Evolutionary conservation across 2,329 filamentous ascomycete species (phyloP).

Genomic region (Plenodomus lindquistii): DNA sequence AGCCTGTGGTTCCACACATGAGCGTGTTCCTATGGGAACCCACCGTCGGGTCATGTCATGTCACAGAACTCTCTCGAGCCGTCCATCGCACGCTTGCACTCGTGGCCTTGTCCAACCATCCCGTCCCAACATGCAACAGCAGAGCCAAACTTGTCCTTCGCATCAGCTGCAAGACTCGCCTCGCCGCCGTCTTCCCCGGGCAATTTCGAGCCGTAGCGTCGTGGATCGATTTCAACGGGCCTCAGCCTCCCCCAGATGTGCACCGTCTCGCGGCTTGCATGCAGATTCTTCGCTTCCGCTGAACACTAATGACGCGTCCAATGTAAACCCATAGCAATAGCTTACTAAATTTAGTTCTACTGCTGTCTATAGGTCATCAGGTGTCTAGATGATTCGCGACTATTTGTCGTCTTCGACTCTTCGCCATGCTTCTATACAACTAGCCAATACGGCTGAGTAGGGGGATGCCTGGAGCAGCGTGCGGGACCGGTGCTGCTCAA

Average conservation of each 20-base stretch:
- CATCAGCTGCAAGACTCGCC: not conserved
- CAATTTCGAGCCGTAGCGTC: not conserved
- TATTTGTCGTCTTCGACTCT: not conserved
- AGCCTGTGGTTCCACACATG: slow-evolving; percentile 8
- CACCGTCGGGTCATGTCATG: slow-evolving; percentile 14
- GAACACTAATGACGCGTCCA: not conserved
- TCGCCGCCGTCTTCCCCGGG: not conserved
- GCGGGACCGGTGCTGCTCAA: not conserved
- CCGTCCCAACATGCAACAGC: not conserved
- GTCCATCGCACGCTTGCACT: not conserved
- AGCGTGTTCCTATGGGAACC: slow-evolving; percentile 21
- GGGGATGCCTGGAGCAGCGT: not conserved
- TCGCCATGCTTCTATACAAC: not conserved
- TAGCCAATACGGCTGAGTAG: not conserved
- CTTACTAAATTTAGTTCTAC: not conserved
- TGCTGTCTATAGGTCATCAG: not conserved
- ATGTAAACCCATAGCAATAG: not conserved
- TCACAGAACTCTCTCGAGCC: slow-evolving; percentile 1
- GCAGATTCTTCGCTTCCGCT: not conserved
- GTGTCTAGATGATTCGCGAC: not conserved
- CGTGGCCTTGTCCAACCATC: not conserved
- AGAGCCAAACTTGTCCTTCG: not conserved
- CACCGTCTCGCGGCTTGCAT: not conserved
- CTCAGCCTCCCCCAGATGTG: not conserved
- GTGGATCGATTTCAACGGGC: not conserved